Evolutionary conservation across 345 rosid species (phyloP), one percentile per base, ranked within the genome.

Genomic region (Aquilaria sinensis): DNA sequence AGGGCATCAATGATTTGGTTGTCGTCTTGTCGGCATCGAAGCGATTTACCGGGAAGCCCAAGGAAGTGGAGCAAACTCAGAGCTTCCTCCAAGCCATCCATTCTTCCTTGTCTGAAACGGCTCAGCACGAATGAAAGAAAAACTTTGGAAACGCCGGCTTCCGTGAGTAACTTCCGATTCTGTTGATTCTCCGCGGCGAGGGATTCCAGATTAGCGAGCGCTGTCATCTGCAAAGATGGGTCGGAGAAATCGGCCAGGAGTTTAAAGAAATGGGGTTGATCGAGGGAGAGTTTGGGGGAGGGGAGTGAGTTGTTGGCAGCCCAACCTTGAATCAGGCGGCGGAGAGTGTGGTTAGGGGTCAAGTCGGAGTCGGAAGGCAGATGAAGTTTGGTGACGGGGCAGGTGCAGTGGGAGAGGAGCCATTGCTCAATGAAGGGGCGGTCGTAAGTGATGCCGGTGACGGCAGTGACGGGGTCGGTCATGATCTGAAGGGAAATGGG

Each of bases 391-490:
- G 92, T 87, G 63, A 87, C 81, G 0, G 96, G 92, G 68, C 98
- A 92, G 1, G 51, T 61, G 3, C 65, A 34, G 60, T 55, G 69
- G 4, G 46, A 54, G 68, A 59, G 72, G 48, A 92, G 76, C 98
- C 98, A 89, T 3, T 80, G 80, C 49, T 89, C 92, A 31, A 89
- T 92, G 85, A 81, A 80, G 41, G 75, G 78, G 9, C 98, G 84
- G 60, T 92, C 98, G 63, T 92, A 92, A 14, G 98, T 85, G 65
- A 92, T 92, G 51, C 96, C 96, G 7, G 98, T 79, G 52, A 77
- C 63, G 46, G 81, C 64, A 0, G 86, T 92, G 10, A 92, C 96
- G 0, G 98, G 98, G 67, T 92, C 98, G 69, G 57, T 82, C 98
- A 92, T 92, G 71, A 92, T 81, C 50, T 87, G 86, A 5, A 92